Percentiles rank a stretch among this genome's conserved stretches.
Evolutionary conservation across 768 basidiomycete species (phyloP).

Genomic region (Tubosaeta sp.): DNA sequence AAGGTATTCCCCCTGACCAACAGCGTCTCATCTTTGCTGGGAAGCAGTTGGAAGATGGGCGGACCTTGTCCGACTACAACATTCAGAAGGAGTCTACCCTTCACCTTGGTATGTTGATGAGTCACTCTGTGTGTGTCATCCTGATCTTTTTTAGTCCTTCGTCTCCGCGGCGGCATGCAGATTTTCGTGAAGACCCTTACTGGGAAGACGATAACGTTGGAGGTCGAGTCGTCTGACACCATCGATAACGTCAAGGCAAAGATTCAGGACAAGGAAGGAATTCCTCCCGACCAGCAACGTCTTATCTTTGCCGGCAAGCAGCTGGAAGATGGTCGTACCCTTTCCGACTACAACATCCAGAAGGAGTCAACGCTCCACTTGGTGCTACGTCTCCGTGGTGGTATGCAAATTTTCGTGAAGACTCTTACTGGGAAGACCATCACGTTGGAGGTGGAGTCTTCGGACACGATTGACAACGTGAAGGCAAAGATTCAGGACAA

Average conservation of each 20-base stretch:
- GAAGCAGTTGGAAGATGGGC: constrained; percentile 89
- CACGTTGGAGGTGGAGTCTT: constrained; percentile 71
- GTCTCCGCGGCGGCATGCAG: constrained; percentile 89
- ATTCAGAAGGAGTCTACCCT: constrained; percentile 89
- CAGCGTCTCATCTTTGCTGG: constrained; percentile 91
- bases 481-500: constrained; percentile 79
- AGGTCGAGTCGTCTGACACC: constrained; percentile 90
- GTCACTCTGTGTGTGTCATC: fast-evolving
- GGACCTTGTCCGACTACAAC: constrained; percentile 87
- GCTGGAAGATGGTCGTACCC: constrained; percentile 88
- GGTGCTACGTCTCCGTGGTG: constrained; percentile 68
- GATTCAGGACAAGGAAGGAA: constrained; percentile 82
- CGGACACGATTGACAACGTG: constrained; percentile 73
- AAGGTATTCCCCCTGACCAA: constrained; percentile 84
- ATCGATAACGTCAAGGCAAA: constrained; percentile 88
- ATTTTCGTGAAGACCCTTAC: constrained; percentile 87
- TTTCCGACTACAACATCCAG: constrained; percentile 79
- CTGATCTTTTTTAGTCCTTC: constrained; percentile 46
- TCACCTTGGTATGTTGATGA: constrained; percentile 25
- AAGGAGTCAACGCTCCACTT: constrained; percentile 77
- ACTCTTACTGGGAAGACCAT: constrained; percentile 75
- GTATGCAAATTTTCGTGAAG: constrained; percentile 73
- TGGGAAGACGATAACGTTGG: constrained; percentile 89
- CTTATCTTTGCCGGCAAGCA: constrained; percentile 94
- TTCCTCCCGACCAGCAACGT: constrained; percentile 81